phyloP scores from a whole-genome alignment of 768 basidiomycete species.

The Suillus hirtellus region DNA sequence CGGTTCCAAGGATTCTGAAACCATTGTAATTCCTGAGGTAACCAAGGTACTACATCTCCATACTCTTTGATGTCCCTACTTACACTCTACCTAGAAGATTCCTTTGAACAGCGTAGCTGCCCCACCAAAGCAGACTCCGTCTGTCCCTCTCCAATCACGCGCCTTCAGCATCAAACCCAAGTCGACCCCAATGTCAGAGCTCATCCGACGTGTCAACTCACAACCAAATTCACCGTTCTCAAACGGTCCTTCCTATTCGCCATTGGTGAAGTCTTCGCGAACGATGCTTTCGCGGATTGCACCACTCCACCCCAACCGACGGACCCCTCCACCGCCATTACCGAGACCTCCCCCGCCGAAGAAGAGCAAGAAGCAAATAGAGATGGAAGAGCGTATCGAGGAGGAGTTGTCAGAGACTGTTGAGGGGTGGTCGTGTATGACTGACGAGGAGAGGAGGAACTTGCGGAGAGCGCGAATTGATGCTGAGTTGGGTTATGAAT shows the following conservation, averaged over 20 bases:
- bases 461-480: slow-evolving; percentile 64
- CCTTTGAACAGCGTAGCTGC: slow-evolving; percentile 6
- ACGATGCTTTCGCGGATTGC: slow-evolving; percentile 66
- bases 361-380: slow-evolving; percentile 79
- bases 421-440: slow-evolving; percentile 57
- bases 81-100: slow-evolving; percentile 16
- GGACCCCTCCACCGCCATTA: slow-evolving; percentile 61
- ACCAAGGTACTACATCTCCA: slow-evolving; percentile 10
- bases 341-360: slow-evolving; percentile 71
- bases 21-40: too few relatives aligned
- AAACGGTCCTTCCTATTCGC: slow-evolving; percentile 49
- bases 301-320: slow-evolving; percentile 69
- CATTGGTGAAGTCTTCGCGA: slow-evolving; percentile 65
- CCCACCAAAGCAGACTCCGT: slow-evolving; percentile 9
- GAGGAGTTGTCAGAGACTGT: slow-evolving; percentile 74
- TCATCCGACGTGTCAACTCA: slow-evolving; percentile 58
- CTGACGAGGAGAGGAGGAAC: slow-evolving; percentile 41
- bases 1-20: too few relatives aligned
- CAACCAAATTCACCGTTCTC: slow-evolving; percentile 58
- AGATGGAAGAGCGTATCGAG: slow-evolving; percentile 30
- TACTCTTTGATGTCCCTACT: not conserved
- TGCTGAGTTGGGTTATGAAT: slow-evolving; percentile 48
- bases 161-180: too few relatives aligned
- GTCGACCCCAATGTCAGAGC: slow-evolving; percentile 62
- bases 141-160: too few relatives aligned